phyloP scores from a whole-genome alignment of 306 rosid genomes.

The Acmispon strigosus region DNA sequence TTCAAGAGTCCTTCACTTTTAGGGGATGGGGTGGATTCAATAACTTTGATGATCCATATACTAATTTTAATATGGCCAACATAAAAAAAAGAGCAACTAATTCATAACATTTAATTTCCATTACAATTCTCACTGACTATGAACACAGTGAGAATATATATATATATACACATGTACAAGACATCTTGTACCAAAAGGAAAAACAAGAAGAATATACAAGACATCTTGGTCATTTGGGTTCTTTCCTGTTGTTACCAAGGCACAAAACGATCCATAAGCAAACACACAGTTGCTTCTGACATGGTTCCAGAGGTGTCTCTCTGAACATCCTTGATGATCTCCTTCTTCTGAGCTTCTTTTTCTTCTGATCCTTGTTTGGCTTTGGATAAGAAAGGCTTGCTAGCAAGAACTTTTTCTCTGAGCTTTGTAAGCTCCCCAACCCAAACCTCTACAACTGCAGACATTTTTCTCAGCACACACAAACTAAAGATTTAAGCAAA shows the following conservation, averaged over 20 bases:
- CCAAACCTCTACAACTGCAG: slow-evolving; percentile 63
- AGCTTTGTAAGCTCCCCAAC: slow-evolving; percentile 62
- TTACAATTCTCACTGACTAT: not conserved
- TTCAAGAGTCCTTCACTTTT: not conserved
- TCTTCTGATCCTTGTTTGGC: slow-evolving; percentile 25
- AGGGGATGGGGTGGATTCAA: not conserved
- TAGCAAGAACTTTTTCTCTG: slow-evolving; percentile 36
- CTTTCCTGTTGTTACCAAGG: slow-evolving; percentile 43
- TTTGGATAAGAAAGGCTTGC: slow-evolving; percentile 17
- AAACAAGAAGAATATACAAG: not conserved
- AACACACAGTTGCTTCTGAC: slow-evolving; percentile 61
- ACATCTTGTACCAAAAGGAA: too few relatives aligned
- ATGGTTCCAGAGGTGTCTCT: slow-evolving; percentile 24
- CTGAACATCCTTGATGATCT: not conserved
- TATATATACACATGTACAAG: too few relatives aligned
- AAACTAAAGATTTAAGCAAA: not conserved
- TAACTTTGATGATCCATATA: not conserved
- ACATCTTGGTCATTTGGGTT: not conserved
- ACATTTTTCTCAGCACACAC: slow-evolving; percentile 29
- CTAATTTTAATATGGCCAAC: not conserved
- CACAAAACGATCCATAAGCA: slow-evolving; percentile 87
- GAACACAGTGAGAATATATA: not conserved
- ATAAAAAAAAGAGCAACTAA: not conserved
- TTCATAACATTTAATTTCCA: not conserved
- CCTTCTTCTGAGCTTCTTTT: slow-evolving; percentile 14